Evolutionary conservation across 2,329 filamentous ascomycete species (phyloP), one percentile per base, ranked within the genome.

Genomic region (Tolypocladium tundrense): DNA sequence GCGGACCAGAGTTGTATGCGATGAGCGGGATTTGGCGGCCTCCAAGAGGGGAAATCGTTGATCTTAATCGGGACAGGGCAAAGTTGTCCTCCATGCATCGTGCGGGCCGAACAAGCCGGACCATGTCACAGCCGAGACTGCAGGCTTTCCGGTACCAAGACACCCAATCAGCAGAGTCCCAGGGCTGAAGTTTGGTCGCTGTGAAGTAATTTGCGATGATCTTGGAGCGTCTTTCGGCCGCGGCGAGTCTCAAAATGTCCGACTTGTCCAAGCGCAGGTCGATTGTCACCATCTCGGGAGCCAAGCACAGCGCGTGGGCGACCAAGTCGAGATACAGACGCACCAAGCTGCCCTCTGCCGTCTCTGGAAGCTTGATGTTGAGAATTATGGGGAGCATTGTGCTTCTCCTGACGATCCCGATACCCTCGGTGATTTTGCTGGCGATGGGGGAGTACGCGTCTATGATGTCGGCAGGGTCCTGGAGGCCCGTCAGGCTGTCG

Each of bases 1-100:
- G 70, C 8, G 74, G 69, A 0, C 86, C 87, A 0, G 83, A 84
- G 63, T 88, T 88, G 70, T 86, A 88, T 11, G 81, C 79, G 27
- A 87, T 82, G 1, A 88, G 59, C 0, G 85, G 82, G 16, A 84
- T 69, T 7, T 72, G 71, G 0, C 73, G 71, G 0, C 73, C 73
- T 11, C 64, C 60, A 3, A 78, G 66, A 14, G 70, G 70, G 53
- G 73, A 72, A 5, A 84, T 73, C 19, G 75, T 73, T 41, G 78
- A 75, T 59, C 79, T 79, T 35, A 88, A 77, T 13, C 76, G 74
- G 39, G 81, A 75, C 19, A 88, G 77, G 3, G 81, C 79, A 55
- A 85, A 80, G 60, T 88, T 87, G 63, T 90, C 86, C 16, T 82
- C 77, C n/a, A 83, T 74, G 1, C 73, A 77, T 3, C 70, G 69